Base-by-base conservation (phyloP, 2,329 filamentous ascomycete genomes). In the Emydomyces testavorans region DNA sequence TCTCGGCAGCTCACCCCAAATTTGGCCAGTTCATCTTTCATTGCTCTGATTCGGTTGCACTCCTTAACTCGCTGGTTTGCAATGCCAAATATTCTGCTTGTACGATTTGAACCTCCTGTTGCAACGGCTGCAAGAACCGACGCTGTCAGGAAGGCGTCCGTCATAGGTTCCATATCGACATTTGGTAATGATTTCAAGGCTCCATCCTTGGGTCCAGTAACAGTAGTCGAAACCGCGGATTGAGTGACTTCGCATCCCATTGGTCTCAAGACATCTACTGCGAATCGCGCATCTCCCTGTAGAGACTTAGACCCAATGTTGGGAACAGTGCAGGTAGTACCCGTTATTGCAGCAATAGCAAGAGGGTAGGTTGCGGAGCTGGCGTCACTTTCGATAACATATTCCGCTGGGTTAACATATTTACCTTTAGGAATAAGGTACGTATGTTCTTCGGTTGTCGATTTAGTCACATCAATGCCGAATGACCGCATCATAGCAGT, bases 81-180 rank as follows among this genome's bases (percentile, higher is more conserved):
- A 57, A 98, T 98, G 42, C 92, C 92, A 13, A 82, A 83, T 55
- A 98, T 96, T 48, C 79, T 79, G 0, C 92, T 98, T 1, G 79
- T 82, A 38, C 70, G 70, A 31, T 72, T 75, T 44, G 69, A 70
- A 43, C 80, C 80, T 1, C 85, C 86, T 11, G 77, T 79, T 7
- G 90, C 88, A 36, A 94, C 86, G 29, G 92, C 92, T 21, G 88
- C 92, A 39, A 98, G 75, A 3, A 94, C 88, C 1, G 88, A 93
- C 15, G 92, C 92, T 3, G 89, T 95, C 45, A 98, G 74, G 73
- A 98, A 98, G 41, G 92, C 92, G 66, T 98, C 92, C 0, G 92
- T 98, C 92, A 98, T 98, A 1, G 90, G 85, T 65, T 96, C 92
- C 92, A 98, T 98, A 60, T 98, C 89, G 23, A 98, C 80, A 50